Percentiles rank a stretch among this genome's conserved stretches.
Evolutionary conservation across 768 basidiomycete genomes (phyloP).

Genomic region (Pulveroboletus frians): DNA sequence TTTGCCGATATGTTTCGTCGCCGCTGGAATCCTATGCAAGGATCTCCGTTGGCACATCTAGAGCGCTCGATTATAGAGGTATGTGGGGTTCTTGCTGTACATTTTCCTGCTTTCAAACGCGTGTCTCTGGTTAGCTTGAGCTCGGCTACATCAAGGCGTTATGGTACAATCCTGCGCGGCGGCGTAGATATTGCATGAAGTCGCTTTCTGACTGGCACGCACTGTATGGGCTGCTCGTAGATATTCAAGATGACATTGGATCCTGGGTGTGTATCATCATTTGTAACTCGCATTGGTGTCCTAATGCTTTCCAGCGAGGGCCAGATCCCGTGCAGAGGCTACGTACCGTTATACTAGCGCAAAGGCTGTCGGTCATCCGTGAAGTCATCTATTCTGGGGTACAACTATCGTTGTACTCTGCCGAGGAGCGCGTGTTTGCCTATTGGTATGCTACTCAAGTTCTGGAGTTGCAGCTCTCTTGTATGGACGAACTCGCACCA

Average conservation of each 20-base stretch:
- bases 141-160: constrained; percentile 52
- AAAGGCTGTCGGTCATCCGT: constrained; percentile 54
- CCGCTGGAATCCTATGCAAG: constrained; percentile 35
- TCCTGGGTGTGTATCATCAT: constrained; percentile 12
- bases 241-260: constrained; percentile 16
- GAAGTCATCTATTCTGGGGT: constrained; percentile 74
- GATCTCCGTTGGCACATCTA: constrained; percentile 38
- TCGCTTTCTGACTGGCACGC: constrained; percentile 61
- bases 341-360: constrained; percentile 40
- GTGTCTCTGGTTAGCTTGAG: constrained; percentile 41
- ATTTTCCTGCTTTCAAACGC: neutral
- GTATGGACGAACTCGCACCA: constrained; percentile 44
- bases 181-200: constrained; percentile 61
- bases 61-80: constrained; percentile 38
- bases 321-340: constrained; percentile 26
- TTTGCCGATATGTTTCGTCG: constrained; percentile 37
- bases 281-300: neutral
- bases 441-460: constrained; percentile 69
- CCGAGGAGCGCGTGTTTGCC: constrained; percentile 64
- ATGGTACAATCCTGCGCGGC: constrained; percentile 66
- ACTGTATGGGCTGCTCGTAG: constrained; percentile 45
- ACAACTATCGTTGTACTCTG: constrained; percentile 67
- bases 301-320: constrained; percentile 17
- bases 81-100: neutral
- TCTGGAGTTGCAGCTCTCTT: constrained; percentile 50